Base-by-base conservation (phyloP, 2,329 filamentous ascomycete genomes). In the Xylaria multiplex region DNA sequence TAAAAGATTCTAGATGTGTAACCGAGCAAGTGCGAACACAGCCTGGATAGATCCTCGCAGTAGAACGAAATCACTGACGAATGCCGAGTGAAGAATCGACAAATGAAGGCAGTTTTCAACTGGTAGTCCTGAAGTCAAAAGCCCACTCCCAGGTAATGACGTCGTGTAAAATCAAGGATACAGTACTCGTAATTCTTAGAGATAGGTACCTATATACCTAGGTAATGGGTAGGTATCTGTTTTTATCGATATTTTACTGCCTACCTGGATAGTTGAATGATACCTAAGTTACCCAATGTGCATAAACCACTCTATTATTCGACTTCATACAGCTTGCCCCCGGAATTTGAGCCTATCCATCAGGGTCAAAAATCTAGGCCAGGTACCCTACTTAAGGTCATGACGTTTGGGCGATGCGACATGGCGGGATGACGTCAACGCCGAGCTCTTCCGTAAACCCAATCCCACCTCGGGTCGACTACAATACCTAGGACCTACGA, bases 1-100 rank as follows among this genome's bases (percentile, higher is more conserved):
- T 14, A 35, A 55, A 64, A 13, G 40, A n/a, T 14, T 30, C 22
- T 9, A 27, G n/a, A n/a, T 65, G 27, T 40, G 9, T 11, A 59
- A 32, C 35, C 40, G 48, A 56, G 42, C 40, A 55, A n/a, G 50
- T 35, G 35, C 46, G 45, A 54, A 60, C 48, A 40, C 46, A 56
- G 42, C 22, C 27, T 19, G 27, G 45, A 48, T 9, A 13, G 43
- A 35, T 32, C 40, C 27, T 11, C 22, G 24, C 24, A 48, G 30
- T 24, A n/a, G n/a, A 56, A 16, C 13, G 19, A 57, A 37, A 40
- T 45, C 32, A 22, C 65, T 67, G 65, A 67, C 65, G 65, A 61
- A 53, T 35, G 62, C 65, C 65, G 54, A 66, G 64, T n/a, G 48
- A 27, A n/a, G 54, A 59, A 56, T 32, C n/a, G 46, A 13, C 45